Conservation (phyloP, 2,329 filamentous ascomycete genomes). For the Fusarium avenaceum region DNA sequence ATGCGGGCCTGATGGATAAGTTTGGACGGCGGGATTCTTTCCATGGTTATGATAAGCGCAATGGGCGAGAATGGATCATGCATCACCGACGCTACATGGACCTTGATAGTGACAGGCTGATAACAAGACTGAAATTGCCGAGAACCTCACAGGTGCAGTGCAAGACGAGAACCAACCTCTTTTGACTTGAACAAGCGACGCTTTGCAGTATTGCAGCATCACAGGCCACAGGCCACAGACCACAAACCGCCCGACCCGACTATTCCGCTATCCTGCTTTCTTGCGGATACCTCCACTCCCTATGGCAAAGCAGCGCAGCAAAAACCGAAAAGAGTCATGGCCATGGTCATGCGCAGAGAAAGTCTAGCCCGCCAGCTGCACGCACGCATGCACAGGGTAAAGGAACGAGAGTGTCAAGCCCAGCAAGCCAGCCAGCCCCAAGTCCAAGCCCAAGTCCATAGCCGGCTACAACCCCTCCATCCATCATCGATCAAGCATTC, state of each 20-base stretch:
- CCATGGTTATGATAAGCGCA: constrained; percentile 30
- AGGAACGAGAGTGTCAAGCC: constrained; percentile 8
- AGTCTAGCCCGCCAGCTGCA: constrained; percentile 35
- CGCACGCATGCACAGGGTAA: constrained; percentile 26
- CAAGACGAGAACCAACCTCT: constrained; percentile 10
- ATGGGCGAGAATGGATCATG: constrained; percentile 34
- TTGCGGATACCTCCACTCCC: constrained; percentile 24
- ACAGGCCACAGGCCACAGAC: neutral
- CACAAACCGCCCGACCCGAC: constrained; percentile 18
- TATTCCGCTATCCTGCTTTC: constrained; percentile 5
- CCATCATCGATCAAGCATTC: constrained; percentile 33
- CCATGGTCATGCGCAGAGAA: constrained; percentile 39
- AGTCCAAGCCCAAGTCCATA: constrained; percentile 5
- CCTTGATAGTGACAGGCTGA: neutral
- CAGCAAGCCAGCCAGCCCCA: constrained; percentile 34
- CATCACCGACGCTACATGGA: constrained; percentile 17
- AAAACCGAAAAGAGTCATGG: constrained; percentile 20
- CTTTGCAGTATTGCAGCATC: neutral
- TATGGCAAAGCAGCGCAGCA: constrained; percentile 7
- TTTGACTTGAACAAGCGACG: constrained; percentile 1
- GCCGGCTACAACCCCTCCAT: constrained; percentile 1
- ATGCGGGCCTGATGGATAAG: constrained; percentile 26
- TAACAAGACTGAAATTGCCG: neutral
- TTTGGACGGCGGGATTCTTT: constrained; percentile 18
- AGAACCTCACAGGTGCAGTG: neutral